Evolutionary conservation across 1,284 basidiomycete genomes (phyloP).

Genomic region (Cryptococcus floricola): DNA sequence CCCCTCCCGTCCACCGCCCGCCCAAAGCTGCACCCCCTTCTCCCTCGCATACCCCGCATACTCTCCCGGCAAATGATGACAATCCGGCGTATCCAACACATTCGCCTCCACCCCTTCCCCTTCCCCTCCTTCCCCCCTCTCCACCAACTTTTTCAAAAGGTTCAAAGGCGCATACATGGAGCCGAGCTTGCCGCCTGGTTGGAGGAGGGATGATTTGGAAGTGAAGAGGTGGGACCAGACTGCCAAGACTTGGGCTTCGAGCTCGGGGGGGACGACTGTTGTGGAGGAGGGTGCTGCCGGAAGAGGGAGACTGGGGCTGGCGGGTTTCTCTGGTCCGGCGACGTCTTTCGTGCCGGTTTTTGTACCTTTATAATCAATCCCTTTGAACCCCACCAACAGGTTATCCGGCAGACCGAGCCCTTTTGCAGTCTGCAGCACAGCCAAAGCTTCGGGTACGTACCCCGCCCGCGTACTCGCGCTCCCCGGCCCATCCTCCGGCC

Average conservation of each 20-base stretch:
- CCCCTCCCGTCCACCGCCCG: slow-evolving; percentile 45
- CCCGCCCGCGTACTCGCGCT: background rate
- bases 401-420: slow-evolving; percentile 35
- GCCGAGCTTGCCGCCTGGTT: slow-evolving; percentile 19
- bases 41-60: slow-evolving; percentile 37
- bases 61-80: slow-evolving; percentile 42
- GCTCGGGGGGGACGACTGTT: slow-evolving; percentile 8
- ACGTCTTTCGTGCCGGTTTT: slow-evolving; percentile 17
- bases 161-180: slow-evolving; percentile 30
- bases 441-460: slow-evolving; percentile 27
- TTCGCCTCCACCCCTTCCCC: slow-evolving; percentile 24
- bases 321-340: background rate
- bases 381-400: slow-evolving; percentile 41
- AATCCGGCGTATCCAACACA: slow-evolving; percentile 47
- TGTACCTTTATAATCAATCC: slow-evolving; percentile 39
- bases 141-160: slow-evolving; percentile 20
- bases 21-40: slow-evolving; percentile 44
- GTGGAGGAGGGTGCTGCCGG: slow-evolving; percentile 11
- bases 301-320: slow-evolving; percentile 3
- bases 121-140: background rate
- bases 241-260: slow-evolving; percentile 15
- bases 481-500: background rate
- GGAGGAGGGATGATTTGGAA: background rate
- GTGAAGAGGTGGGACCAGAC: background rate
- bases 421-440: slow-evolving; percentile 20